These are phyloP conservation scores for Penicillium polonicum DNA, from an alignment of 2,329 filamentous ascomycete species.

Conservation along the genomic window DNA sequence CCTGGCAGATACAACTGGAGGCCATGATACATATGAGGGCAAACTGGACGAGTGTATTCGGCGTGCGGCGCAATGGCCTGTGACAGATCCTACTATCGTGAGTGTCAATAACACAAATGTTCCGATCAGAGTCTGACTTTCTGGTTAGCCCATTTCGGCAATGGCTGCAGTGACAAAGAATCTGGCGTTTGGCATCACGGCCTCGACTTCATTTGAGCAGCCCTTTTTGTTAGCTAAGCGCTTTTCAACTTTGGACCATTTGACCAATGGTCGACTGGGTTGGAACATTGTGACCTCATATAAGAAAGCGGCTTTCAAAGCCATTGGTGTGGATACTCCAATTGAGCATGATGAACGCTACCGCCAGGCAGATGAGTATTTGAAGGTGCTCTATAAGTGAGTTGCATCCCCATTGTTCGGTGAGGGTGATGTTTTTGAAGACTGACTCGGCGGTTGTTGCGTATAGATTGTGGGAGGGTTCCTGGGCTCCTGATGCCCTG, in stretches of 20 bases:
- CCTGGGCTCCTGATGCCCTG: conserved; percentile 60
- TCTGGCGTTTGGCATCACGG: conserved; percentile 62
- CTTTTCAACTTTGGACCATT: conserved; percentile 62
- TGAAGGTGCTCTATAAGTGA: conserved; percentile 62
- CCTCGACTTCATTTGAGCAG: conserved; percentile 62
- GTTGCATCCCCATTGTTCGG: neutral
- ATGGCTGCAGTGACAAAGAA: conserved; percentile 68
- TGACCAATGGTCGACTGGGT: conserved; percentile 60
- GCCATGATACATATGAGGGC: conserved; percentile 62
- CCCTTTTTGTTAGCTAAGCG: conserved; percentile 62
- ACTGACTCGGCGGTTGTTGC: neutral
- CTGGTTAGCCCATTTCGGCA: conserved; percentile 56
- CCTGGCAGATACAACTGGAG: conserved; percentile 65
- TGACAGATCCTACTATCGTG: conserved; percentile 64
- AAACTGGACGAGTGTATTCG: conserved; percentile 62
- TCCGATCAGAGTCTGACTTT: neutral
- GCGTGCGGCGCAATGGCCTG: conserved; percentile 63
- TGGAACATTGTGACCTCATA: conserved; percentile 68
- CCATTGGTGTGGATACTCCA: conserved; percentile 57
- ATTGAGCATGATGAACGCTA: conserved; percentile 64
- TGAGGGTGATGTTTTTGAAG: neutral
- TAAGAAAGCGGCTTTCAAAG: conserved; percentile 63
- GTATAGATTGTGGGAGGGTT: conserved; percentile 53
- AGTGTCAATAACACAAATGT: conserved; percentile 24
- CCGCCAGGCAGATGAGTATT: conserved; percentile 61